phyloP scores from a whole-genome alignment of 139 green algal genomes.

The Diplosphaera chodatii region DNA sequence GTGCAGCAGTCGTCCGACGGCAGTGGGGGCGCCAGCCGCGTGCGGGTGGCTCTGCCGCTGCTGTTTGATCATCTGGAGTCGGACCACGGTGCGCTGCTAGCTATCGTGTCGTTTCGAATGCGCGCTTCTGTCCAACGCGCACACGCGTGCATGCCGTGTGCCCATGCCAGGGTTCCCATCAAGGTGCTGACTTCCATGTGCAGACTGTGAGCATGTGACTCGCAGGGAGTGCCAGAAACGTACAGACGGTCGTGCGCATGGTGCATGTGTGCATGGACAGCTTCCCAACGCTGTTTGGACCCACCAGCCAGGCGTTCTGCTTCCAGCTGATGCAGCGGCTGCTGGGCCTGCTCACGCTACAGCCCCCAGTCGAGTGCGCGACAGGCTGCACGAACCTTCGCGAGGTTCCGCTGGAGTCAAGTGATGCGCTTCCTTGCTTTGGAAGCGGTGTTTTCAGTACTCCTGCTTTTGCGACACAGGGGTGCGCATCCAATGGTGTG shows the following conservation, averaged over 20 bases:
- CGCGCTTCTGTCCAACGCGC: too few species aligned
- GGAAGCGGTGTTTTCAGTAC: too few species aligned
- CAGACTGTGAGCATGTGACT: too few species aligned
- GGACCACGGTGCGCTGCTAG: not conserved
- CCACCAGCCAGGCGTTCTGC: slow-evolving; percentile 5
- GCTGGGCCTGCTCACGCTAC: slow-evolving; percentile 7
- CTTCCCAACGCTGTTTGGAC: slow-evolving; percentile 14
- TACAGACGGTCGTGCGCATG: slow-evolving; percentile 26
- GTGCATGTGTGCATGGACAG: slow-evolving; percentile 14
- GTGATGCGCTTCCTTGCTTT: too few species aligned
- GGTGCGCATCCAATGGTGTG: not conserved
- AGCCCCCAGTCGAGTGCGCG: not conserved
- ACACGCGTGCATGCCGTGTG: too few species aligned
- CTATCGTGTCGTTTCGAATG: not conserved
- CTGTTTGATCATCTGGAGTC: slow-evolving; percentile 11
- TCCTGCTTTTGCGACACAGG: not conserved
- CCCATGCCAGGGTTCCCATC: too few species aligned
- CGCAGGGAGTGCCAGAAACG: slow-evolving; percentile 17
- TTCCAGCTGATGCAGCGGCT: slow-evolving; percentile 25
- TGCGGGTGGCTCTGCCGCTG: slow-evolving; percentile 19
- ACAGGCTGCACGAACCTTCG: slow-evolving; percentile 7
- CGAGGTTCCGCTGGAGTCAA: too few species aligned
- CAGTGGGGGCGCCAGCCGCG: not conserved
- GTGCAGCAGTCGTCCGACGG: slow-evolving; percentile 8
- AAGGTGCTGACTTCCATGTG: too few species aligned